phyloP scores from a whole-genome alignment of 2,329 filamentous ascomycete genomes.

The Zymoseptoria ardabiliae region DNA sequence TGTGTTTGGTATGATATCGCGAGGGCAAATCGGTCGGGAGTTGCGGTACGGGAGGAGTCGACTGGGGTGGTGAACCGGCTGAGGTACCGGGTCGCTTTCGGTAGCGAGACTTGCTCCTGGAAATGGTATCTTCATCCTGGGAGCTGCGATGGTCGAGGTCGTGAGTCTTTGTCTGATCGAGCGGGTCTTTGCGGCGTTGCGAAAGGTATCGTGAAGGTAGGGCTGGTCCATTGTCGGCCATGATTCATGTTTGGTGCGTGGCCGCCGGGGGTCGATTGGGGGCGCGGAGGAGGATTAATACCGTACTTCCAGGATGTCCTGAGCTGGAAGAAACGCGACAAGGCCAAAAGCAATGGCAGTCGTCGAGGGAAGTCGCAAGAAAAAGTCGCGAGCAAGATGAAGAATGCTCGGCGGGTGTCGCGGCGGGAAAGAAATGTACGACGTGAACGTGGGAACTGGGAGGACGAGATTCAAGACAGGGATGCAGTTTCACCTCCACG shows the following conservation, averaged over 20 bases:
- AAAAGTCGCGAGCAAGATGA: no score
- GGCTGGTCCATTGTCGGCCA: constrained; percentile 8
- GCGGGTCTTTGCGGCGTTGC: constrained; percentile 13
- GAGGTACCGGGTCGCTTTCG: constrained; percentile 19
- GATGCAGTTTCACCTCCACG: no score
- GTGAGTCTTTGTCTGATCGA: constrained; percentile 3
- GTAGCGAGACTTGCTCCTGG: constrained; percentile 27
- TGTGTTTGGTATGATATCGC: constrained; percentile 17
- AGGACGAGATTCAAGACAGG: no score
- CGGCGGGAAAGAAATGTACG: no score
- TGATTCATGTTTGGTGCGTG: constrained; percentile 11
- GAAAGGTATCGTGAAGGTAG: constrained; percentile 17
- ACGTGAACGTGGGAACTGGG: no score
- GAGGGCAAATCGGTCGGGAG: constrained; percentile 10
- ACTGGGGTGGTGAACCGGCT: constrained; percentile 3
- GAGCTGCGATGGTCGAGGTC: constrained; percentile 8
- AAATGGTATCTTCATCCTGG: constrained; percentile 16
- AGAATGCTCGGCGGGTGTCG: no score
- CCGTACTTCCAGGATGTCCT: no score
- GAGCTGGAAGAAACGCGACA: no score
- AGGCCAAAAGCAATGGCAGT: no score
- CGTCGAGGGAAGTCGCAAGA: no score
- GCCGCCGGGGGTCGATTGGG: not conserved
- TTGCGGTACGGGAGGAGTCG: constrained; percentile 1
- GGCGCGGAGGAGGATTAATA: not conserved